Conservation (phyloP, 2,329 filamentous ascomycete species). For the Pyricularia grisea region DNA sequence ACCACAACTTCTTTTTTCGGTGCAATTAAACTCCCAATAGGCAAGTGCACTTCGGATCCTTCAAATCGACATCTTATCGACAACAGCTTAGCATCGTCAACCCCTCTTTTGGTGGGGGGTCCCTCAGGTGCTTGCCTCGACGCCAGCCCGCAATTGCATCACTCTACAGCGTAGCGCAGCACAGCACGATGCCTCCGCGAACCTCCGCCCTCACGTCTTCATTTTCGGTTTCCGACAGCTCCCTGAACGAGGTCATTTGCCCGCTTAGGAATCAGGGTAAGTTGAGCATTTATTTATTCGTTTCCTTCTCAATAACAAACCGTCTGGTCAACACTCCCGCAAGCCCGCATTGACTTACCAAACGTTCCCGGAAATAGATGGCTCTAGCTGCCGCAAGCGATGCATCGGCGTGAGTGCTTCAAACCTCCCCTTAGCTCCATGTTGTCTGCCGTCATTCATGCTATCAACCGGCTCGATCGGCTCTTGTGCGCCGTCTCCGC, state of each 20-base stretch:
- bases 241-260: constrained; percentile 90
- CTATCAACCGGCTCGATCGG: neutral
- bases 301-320: neutral
- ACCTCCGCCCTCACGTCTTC: constrained; percentile 70
- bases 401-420: constrained; percentile 83
- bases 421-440: neutral
- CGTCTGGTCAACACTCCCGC: neutral
- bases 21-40: neutral
- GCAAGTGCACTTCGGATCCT: neutral
- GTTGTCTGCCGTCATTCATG: neutral
- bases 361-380: constrained; percentile 42
- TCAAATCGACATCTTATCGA: constrained; percentile 7
- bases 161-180: neutral
- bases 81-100: neutral
- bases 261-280: constrained; percentile 71
- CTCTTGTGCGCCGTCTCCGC: neutral
- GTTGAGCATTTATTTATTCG: neutral
- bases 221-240: constrained; percentile 79
- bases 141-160: neutral
- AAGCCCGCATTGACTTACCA: neutral
- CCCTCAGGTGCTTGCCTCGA: neutral
- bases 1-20: neutral
- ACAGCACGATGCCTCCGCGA: constrained; percentile 75
- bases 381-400: constrained; percentile 92
- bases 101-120: constrained; percentile 5